A percentile compares a stretch with the other conserved stretches of the same genome.
Conservation (phyloP, 208 protist genomes). For the Acanthamoeba divionensis region DNA sequence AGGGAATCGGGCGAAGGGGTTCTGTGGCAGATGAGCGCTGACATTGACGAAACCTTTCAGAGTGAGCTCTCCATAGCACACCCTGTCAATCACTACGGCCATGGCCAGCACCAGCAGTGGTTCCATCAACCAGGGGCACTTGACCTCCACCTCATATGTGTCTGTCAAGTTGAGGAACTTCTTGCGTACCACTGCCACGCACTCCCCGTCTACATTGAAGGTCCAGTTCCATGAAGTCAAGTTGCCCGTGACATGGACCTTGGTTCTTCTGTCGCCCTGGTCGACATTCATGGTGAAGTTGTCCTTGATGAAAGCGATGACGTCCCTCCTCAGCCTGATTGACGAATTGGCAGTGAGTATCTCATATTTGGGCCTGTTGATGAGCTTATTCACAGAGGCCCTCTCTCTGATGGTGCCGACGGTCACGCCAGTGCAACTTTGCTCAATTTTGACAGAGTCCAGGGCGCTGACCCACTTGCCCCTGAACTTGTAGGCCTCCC, state of each 20-base stretch:
- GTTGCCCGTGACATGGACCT: not conserved
- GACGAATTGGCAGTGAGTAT: not conserved
- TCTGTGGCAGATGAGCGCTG: not conserved
- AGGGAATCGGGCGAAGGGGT: not conserved
- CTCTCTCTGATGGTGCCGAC: not conserved
- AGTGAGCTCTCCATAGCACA: not conserved
- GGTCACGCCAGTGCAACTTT: too few relatives aligned
- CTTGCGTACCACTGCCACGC: not conserved
- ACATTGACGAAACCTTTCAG: not conserved
- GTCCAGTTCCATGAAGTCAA: not conserved
- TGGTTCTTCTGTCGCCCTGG: not conserved
- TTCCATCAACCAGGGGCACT: not conserved
- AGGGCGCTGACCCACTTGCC: not conserved
- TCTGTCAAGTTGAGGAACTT: not conserved
- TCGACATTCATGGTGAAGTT: not conserved
- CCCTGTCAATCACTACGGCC: not conserved
- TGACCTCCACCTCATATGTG: not conserved
- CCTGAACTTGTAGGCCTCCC: not conserved
- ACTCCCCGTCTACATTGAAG: not conserved
- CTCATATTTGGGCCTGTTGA: not conserved
- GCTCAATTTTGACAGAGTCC: not conserved
- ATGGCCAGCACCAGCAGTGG: not conserved
- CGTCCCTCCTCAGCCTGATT: not conserved
- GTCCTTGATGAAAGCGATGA: not conserved
- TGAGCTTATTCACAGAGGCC: not conserved